These are phyloP conservation scores for Candida maltosa DNA, from an alignment of 805 yeast genomes.

Conservation along the genomic window DNA sequence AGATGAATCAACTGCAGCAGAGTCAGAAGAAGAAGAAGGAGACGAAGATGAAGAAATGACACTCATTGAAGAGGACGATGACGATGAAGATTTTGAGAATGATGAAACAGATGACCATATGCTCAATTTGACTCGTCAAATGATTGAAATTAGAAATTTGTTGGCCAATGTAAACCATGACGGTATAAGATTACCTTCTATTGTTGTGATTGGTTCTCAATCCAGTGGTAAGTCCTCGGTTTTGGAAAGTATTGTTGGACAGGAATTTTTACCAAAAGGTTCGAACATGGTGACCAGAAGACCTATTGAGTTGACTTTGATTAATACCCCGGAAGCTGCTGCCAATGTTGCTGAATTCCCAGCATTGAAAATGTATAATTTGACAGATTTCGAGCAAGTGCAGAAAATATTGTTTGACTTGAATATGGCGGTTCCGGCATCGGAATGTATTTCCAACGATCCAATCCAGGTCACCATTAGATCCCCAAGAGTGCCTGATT, in stretches of 20 bases:
- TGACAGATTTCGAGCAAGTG: conserved; percentile 86
- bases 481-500: conserved; percentile 86
- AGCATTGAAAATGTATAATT: conserved; percentile 71
- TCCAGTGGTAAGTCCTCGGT: conserved; percentile 97
- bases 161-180: conserved; percentile 76
- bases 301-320: conserved; percentile 91
- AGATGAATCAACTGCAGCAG: conserved; percentile 26
- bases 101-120: conserved; percentile 74
- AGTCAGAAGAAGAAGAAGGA: conserved; percentile 14
- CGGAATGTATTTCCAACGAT: conserved; percentile 85
- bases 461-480: conserved; percentile 90
- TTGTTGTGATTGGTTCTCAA: conserved; percentile 96
- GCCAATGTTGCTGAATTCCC: conserved; percentile 94
- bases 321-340: conserved; percentile 77
- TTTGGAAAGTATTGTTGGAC: conserved; percentile 95
- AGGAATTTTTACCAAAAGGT: conserved; percentile 95
- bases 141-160: conserved; percentile 91
- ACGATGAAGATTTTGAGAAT: conserved; percentile 41
- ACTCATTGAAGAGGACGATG: conserved; percentile 44
- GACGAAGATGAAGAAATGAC: conserved; percentile 42
- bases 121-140: conserved; percentile 85
- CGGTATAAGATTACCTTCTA: conserved; percentile 82
- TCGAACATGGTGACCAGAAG: conserved; percentile 97
- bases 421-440: conserved; percentile 85
- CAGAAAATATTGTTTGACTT: conserved; percentile 83